Percentiles rank a stretch among this genome's conserved stretches.
Evolutionary conservation across 2,329 filamentous ascomycete genomes (phyloP).

Genomic region (Metarhizium sp.): DNA sequence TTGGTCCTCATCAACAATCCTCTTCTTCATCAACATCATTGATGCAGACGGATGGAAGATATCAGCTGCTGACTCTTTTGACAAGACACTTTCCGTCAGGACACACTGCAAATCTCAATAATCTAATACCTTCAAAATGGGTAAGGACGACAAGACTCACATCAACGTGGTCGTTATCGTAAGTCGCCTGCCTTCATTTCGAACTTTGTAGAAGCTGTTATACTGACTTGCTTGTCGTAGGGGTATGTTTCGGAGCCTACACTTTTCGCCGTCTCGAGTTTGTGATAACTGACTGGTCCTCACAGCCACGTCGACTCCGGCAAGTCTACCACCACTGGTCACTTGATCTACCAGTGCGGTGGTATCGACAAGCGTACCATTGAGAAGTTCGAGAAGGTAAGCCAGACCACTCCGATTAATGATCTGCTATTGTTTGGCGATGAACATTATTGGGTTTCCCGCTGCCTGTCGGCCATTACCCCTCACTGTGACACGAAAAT

Average conservation of each 20-base stretch:
- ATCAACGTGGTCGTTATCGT: slow-evolving; percentile 97
- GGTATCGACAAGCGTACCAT: slow-evolving; percentile 99
- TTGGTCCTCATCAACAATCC: slow-evolving; percentile 6
- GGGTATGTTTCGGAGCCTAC: slow-evolving; percentile 15
- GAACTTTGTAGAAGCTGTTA: not conserved
- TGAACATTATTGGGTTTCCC: not conserved
- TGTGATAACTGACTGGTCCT: slow-evolving; percentile 12
- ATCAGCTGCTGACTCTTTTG: not conserved
- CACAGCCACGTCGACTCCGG: slow-evolving; percentile 92
- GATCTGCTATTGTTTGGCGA: not conserved
- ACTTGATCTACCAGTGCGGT: slow-evolving; percentile 99
- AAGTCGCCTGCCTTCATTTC: slow-evolving; percentile 16
- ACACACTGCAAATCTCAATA: slow-evolving; percentile 3
- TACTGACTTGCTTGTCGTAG: slow-evolving; percentile 14
- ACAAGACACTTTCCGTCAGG: slow-evolving; percentile 4
- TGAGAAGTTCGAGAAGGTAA: slow-evolving; percentile 99
- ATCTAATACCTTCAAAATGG: slow-evolving; percentile 8
- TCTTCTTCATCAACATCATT: not conserved
- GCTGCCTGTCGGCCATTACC: slow-evolving; percentile 5
- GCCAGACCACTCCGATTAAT: slow-evolving; percentile 15
- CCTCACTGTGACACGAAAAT: slow-evolving; percentile 6
- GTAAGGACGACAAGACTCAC: slow-evolving; percentile 93
- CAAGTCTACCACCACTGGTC: slow-evolving; percentile 91
- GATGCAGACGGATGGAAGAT: slow-evolving; percentile 1
- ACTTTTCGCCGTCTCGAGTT: slow-evolving; percentile 17